Conservation (phyloP, 768 basidiomycete genomes). For the Chiua virens region DNA sequence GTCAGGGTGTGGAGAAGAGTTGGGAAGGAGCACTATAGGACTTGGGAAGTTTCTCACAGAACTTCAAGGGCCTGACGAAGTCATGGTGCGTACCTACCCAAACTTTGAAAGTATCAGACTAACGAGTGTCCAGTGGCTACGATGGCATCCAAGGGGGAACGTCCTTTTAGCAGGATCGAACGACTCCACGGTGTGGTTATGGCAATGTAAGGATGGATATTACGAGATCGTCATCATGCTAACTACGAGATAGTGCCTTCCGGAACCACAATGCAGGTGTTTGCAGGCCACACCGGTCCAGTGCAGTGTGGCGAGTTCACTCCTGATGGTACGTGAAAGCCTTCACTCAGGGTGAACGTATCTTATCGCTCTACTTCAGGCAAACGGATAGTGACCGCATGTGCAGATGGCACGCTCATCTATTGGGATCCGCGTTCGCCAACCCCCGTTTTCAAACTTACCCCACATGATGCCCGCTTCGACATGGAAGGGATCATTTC, state of each 20-base stretch:
- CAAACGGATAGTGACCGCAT: conserved; percentile 87
- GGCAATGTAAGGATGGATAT: conserved; percentile 73
- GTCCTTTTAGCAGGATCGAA: conserved; percentile 91
- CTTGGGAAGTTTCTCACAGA: conserved; percentile 96
- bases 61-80: conserved; percentile 92
- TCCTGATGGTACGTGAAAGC: conserved; percentile 67
- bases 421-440: conserved; percentile 89
- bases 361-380: conserved; percentile 41
- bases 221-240: not conserved
- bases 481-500: conserved; percentile 83
- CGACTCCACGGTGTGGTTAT: conserved; percentile 94
- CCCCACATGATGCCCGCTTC: conserved; percentile 69
- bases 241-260: conserved; percentile 69
- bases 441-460: conserved; percentile 79
- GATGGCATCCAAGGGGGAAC: conserved; percentile 94
- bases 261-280: conserved; percentile 94
- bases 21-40: conserved; percentile 66
- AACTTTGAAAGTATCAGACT: not conserved
- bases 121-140: conserved; percentile 63
- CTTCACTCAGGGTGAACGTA: too few relatives aligned
- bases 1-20: conserved; percentile 90
- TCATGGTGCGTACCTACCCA: conserved; percentile 65
- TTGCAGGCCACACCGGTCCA: conserved; percentile 84
- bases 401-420: conserved; percentile 77
- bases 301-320: conserved; percentile 90